Evolutionary conservation across 768 basidiomycete genomes (phyloP), one percentile per base, ranked within the genome.

Genomic region (Boletus reticulatus): DNA sequence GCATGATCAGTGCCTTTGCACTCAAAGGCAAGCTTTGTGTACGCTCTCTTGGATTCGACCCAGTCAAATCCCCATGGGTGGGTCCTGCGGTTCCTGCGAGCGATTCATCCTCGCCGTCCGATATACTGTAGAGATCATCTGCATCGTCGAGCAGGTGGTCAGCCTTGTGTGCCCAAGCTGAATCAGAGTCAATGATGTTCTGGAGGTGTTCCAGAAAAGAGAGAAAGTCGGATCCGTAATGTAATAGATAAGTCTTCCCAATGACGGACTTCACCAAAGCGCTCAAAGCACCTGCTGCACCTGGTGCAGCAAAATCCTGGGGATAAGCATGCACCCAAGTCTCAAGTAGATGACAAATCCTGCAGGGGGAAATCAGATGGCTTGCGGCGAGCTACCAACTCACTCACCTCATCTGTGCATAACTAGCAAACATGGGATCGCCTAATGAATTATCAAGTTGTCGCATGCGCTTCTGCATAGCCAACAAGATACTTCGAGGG

Each of bases 401-500:
- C 7, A 5, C 61, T 43, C 62, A 90, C 92, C 87, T 84, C 89
- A 93, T 91, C 68, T 94, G 92, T 8, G 89, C 90, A 71, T 87
- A 93, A 62, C 85, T 88, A 9, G 89, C 89, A 71, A 93, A 88
- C 83, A 92, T 87, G 1, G 88, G 87, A 73, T 94, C 90, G 8
- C 84, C 83, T 13, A 81, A 79, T 17, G 86, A 82, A 51, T 81
- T 81, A 64, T 88, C 87, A 14, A 94, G 75, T 59, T 87, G 83
- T 34, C 88, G 83, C 81, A 93, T 87, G 45, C 89, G 84, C 66
- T 91, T 89, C 70, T 92, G 89, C 87, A 94, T 91, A 6, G 89
- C 87, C 43, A 92, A 76, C n/a, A 94, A 75, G 17, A 94, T 75
- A 55, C 80, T 86, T 41, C 92, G 83, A 9, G 92, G 91, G 34